A percentile compares a stretch with the other conserved stretches of the same genome.
Conservation (phyloP, 2,329 filamentous ascomycete species). For the Berkeleyomyces rouxiae region DNA sequence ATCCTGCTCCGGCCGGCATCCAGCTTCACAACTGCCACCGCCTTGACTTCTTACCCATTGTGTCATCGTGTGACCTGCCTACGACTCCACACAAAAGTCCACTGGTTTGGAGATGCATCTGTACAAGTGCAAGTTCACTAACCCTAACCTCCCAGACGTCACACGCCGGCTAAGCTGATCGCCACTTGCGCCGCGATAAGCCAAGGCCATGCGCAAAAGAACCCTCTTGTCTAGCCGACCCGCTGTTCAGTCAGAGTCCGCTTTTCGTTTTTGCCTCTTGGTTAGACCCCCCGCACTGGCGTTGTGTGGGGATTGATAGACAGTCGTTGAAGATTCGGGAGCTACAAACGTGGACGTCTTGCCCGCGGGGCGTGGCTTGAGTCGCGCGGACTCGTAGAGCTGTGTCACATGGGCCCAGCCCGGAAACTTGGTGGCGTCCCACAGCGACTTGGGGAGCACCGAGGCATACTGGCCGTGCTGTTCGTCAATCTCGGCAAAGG, state of each 20-base stretch:
- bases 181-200: background rate
- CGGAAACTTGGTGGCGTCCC: constrained; percentile 41
- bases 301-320: background rate
- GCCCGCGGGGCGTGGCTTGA: constrained; percentile 29
- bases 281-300: constrained; percentile 16
- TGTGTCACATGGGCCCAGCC: constrained; percentile 30
- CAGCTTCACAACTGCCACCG: too few species aligned
- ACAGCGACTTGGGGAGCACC: constrained; percentile 37
- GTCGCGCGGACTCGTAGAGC: constrained; percentile 30
- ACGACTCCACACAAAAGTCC: too few species aligned
- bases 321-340: constrained; percentile 14
- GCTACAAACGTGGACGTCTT: constrained; percentile 31
- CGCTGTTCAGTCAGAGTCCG: constrained; percentile 15
- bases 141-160: too few species aligned
- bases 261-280: constrained; percentile 21
- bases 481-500: constrained; percentile 36
- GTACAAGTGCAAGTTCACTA: too few species aligned
- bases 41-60: too few species aligned
- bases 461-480: constrained; percentile 46
- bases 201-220: background rate
- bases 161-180: too few species aligned
- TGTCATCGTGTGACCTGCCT: too few species aligned
- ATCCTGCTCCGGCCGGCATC: too few species aligned
- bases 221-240: background rate
- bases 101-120: too few species aligned